Evolutionary conservation across 1,139 yeast genomes (phyloP).

Genomic region (Schwanniomyces etchellsii): DNA sequence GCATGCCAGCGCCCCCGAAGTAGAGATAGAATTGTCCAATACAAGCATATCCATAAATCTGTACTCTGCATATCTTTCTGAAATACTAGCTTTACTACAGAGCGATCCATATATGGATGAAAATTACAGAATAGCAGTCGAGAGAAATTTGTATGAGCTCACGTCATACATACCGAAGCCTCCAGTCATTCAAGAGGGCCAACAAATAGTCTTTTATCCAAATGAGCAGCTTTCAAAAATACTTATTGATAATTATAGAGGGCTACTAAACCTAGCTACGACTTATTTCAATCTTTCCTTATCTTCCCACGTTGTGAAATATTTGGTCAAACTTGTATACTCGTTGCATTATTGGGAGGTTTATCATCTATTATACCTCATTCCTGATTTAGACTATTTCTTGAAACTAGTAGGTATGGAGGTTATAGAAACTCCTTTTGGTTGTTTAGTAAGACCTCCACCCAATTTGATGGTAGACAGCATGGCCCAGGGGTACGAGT

Average conservation of each 20-base stretch:
- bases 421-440: slow-evolving; percentile 32
- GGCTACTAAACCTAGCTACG: slow-evolving; percentile 24
- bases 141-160: slow-evolving; percentile 19
- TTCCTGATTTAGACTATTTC: slow-evolving; percentile 31
- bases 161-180: slow-evolving; percentile 24
- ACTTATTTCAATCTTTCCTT: slow-evolving; percentile 34
- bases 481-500: slow-evolving; percentile 39
- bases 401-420: slow-evolving; percentile 32
- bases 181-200: slow-evolving; percentile 1
- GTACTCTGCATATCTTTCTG: slow-evolving; percentile 24
- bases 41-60: slow-evolving; percentile 10
- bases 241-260: slow-evolving; percentile 33
- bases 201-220: slow-evolving; percentile 20
- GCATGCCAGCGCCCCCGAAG: slow-evolving; percentile 9
- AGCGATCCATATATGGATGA: slow-evolving; percentile 27
- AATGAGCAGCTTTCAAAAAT: slow-evolving; percentile 32
- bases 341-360: slow-evolving; percentile 42
- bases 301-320: slow-evolving; percentile 33
- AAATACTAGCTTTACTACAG: slow-evolving; percentile 22
- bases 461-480: slow-evolving; percentile 29
- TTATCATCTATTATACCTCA: slow-evolving; percentile 30
- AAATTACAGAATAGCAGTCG: slow-evolving; percentile 23
- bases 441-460: slow-evolving; percentile 38
- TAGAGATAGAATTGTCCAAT: slow-evolving; percentile 6
- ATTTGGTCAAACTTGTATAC: slow-evolving; percentile 34